Percentiles rank a stretch among this genome's conserved stretches.
Evolutionary conservation across 305 asterid species (phyloP).

Genomic region (Solanum hybrid): DNA sequence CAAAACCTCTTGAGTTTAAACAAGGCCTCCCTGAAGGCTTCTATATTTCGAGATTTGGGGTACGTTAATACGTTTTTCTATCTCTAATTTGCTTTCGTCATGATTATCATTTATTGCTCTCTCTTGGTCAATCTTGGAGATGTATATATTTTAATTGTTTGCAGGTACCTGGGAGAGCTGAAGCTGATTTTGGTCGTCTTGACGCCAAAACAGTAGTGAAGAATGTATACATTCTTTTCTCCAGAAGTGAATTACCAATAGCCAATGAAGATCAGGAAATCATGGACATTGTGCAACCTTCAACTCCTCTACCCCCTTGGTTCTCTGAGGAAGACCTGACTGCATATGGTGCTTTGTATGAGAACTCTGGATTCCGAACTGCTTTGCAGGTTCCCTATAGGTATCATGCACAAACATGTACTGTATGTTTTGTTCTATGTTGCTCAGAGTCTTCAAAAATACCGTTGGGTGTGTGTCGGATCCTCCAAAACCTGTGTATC

Average conservation of each 20-base stretch:
- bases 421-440: background rate
- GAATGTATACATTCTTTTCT: slow-evolving; percentile 58
- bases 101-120: background rate
- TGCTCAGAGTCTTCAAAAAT: background rate
- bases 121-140: background rate
- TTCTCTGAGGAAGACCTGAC: slow-evolving; percentile 49
- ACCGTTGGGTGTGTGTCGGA: background rate
- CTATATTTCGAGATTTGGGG: slow-evolving; percentile 57
- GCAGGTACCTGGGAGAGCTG: slow-evolving; percentile 66
- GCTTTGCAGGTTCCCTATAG: slow-evolving; percentile 69
- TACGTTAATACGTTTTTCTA: background rate
- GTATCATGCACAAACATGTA: slow-evolving; percentile 14
- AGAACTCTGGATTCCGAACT: slow-evolving; percentile 53
- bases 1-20: background rate
- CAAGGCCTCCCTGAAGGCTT: slow-evolving; percentile 52
- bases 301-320: slow-evolving; percentile 53
- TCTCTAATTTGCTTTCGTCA: background rate
- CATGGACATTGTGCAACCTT: slow-evolving; percentile 58
- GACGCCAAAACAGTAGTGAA: slow-evolving; percentile 53
- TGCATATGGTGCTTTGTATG: slow-evolving; percentile 39
- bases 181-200: slow-evolving; percentile 51
- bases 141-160: background rate
- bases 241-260: slow-evolving; percentile 42
- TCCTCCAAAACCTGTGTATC: background rate
- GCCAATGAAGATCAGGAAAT: slow-evolving; percentile 53